These are phyloP conservation scores for Umbilicaria muhlenbergii DNA, from an alignment of 495 filamentous ascomycete genomes.

Conservation along the genomic window DNA sequence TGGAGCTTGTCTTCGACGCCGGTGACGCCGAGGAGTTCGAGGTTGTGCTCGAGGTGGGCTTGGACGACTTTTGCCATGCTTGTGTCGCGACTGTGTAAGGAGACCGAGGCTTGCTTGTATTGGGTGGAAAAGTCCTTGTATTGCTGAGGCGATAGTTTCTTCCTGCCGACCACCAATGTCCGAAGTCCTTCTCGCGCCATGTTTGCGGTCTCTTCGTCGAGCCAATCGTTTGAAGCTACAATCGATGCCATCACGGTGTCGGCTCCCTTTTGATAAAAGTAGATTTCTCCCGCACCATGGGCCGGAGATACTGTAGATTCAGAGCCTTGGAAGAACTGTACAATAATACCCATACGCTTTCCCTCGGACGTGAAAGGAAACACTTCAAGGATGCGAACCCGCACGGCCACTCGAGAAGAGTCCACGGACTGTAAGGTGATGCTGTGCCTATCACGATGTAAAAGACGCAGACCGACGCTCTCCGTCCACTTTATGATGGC, in stretches of 20 bases:
- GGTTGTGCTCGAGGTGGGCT: constrained; percentile 70
- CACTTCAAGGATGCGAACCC: constrained; percentile 80
- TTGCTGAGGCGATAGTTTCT: constrained; percentile 55
- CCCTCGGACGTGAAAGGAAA: constrained; percentile 97
- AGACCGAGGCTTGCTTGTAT: constrained; percentile 67
- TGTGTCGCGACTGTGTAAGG: constrained; percentile 61
- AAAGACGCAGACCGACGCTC: constrained; percentile 71
- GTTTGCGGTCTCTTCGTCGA: constrained; percentile 95
- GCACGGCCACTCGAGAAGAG: constrained; percentile 60
- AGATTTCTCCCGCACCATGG: constrained; percentile 49
- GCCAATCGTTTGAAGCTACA: constrained; percentile 91
- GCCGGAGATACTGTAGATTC: constrained; percentile 15
- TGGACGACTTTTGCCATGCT: constrained; percentile 66
- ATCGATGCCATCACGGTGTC: constrained; percentile 95
- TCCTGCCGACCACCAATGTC: constrained; percentile 85
- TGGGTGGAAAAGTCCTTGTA: constrained; percentile 63
- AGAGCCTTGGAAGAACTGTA: constrained; percentile 49
- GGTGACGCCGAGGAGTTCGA: constrained; percentile 89
- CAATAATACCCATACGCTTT: constrained; percentile 96
- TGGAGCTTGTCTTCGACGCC: constrained; percentile 97
- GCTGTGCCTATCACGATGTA: constrained; percentile 70
- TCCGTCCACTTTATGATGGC: constrained; percentile 96
- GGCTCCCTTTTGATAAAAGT: constrained; percentile 98
- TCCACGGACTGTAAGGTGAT: constrained; percentile 72
- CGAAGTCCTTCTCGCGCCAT: constrained; percentile 96